phyloP scores from a whole-genome alignment of 2,329 filamentous ascomycete species.

The Aspergillus thermomutatus region DNA sequence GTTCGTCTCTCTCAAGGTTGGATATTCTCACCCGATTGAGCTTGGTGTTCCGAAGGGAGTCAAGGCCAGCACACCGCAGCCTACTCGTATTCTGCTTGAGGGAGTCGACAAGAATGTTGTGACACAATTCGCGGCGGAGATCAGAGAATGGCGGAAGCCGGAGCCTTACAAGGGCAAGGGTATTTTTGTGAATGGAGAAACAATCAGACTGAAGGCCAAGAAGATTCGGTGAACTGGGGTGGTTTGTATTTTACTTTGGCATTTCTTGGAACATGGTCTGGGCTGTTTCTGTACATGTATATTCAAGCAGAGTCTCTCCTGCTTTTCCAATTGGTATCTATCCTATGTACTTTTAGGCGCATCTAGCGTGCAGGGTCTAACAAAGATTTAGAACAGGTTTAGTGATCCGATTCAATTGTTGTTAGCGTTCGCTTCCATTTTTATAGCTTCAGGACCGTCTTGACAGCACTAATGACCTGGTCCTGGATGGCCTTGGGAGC shows the following conservation, averaged over 20 bases:
- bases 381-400: conserved; percentile 10
- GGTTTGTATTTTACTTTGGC: conserved; percentile 22
- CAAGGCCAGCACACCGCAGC: conserved; percentile 81
- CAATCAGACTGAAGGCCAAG: conserved; percentile 97
- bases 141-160: conserved; percentile 82
- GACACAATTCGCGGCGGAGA: conserved; percentile 85
- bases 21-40: conserved; percentile 94
- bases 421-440: conserved; percentile 10
- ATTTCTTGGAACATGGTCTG: conserved; percentile 2
- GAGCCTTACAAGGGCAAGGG: conserved; percentile 99
- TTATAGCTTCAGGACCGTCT: conserved; percentile 65
- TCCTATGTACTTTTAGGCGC: conserved; percentile 33
- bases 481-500: conserved; percentile 73
- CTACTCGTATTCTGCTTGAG: conserved; percentile 86
- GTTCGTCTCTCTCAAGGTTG: conserved; percentile 90
- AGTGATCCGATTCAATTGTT: neutral
- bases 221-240: conserved; percentile 71
- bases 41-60: conserved; percentile 78
- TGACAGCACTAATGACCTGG: conserved; percentile 75
- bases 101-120: conserved; percentile 81
- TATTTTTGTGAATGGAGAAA: conserved; percentile 96
- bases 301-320: conserved; percentile 19
- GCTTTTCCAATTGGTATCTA: conserved; percentile 28
- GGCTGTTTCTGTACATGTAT: conserved; percentile 25
- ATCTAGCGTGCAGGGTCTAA: conserved; percentile 25